A percentile compares a stretch with the other conserved stretches of the same genome.
These are phyloP conservation scores for Calonectria multiphialidica DNA, from an alignment of 2,329 filamentous ascomycete species.

Conservation along the genomic window DNA sequence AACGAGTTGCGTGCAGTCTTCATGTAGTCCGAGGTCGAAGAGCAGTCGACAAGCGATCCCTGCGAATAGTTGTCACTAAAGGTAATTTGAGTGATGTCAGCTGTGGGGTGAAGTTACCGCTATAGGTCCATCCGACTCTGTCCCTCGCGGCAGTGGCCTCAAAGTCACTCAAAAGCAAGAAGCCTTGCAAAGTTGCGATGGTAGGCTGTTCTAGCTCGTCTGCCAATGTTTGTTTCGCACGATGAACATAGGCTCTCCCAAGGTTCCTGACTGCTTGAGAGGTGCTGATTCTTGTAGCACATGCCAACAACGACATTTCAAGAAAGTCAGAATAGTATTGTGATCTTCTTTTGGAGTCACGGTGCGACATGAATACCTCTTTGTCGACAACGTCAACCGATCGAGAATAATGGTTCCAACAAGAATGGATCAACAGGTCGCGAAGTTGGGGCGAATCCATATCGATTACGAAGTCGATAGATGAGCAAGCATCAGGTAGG, in stretches of 20 bases:
- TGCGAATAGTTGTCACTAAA: not conserved
- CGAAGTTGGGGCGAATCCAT: slow-evolving; percentile 10
- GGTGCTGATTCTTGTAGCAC: slow-evolving; percentile 10
- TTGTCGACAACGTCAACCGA: slow-evolving; percentile 2
- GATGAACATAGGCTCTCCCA: slow-evolving; percentile 5
- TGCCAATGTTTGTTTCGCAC: not conserved
- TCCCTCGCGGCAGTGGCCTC: slow-evolving; percentile 11
- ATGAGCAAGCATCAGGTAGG: not conserved
- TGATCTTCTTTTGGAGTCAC: not conserved
- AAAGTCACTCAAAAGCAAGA: slow-evolving; percentile 9
- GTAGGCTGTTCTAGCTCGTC: slow-evolving; percentile 9
- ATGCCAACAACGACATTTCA: not conserved
- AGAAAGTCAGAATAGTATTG: slow-evolving; percentile 14
- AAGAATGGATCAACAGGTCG: not conserved
- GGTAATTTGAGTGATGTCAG: not conserved
- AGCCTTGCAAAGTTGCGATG: slow-evolving; percentile 3
- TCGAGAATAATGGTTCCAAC: slow-evolving; percentile 3
- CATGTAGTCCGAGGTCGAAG: slow-evolving; percentile 11
- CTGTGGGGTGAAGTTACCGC: not conserved
- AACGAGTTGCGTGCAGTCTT: slow-evolving; percentile 4
- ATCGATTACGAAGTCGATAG: not conserved
- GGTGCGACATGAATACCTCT: slow-evolving; percentile 3
- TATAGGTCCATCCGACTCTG: slow-evolving; percentile 13
- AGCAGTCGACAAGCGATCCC: slow-evolving; percentile 13
- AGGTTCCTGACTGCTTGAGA: slow-evolving; percentile 5